Conservation (phyloP, 2,329 filamentous ascomycete genomes). For the Orbilia javanica region DNA sequence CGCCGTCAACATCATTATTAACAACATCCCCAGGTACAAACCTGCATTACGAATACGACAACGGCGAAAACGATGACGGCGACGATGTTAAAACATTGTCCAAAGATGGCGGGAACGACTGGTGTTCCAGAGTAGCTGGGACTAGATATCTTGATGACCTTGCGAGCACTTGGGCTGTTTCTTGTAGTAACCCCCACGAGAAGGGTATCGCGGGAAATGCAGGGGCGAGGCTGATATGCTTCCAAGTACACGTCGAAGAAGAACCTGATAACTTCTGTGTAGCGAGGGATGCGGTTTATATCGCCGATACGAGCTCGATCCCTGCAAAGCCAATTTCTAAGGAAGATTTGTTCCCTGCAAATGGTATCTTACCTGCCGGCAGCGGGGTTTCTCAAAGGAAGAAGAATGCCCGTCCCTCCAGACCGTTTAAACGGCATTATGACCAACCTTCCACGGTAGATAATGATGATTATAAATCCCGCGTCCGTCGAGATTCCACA, state of each 20-base stretch:
- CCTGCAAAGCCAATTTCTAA: neutral
- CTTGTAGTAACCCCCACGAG: conserved; percentile 23
- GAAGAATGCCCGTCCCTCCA: neutral
- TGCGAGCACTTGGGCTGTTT: conserved; percentile 40
- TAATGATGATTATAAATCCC: neutral
- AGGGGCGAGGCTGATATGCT: conserved; percentile 23
- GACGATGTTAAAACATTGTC: too few relatives aligned
- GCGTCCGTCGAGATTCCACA: neutral
- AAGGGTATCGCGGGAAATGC: too few relatives aligned
- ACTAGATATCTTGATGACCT: conserved; percentile 23
- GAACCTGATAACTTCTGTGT: conserved; percentile 49
- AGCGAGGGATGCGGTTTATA: conserved; percentile 32
- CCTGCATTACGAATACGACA: neutral
- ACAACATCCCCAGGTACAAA: too few relatives aligned
- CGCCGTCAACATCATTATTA: too few relatives aligned
- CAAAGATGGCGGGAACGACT: conserved; percentile 1
- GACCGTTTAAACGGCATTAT: neutral
- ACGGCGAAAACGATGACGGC: too few relatives aligned
- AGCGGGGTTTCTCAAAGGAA: neutral
- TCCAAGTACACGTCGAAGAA: conserved; percentile 29
- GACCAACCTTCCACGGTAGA: neutral
- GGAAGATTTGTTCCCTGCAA: conserved; percentile 12
- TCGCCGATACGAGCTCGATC: neutral
- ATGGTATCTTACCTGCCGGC: neutral
- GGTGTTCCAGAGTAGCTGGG: conserved; percentile 40